Conservation (phyloP, 1,284 basidiomycete species). For the Irpex sp. region DNA sequence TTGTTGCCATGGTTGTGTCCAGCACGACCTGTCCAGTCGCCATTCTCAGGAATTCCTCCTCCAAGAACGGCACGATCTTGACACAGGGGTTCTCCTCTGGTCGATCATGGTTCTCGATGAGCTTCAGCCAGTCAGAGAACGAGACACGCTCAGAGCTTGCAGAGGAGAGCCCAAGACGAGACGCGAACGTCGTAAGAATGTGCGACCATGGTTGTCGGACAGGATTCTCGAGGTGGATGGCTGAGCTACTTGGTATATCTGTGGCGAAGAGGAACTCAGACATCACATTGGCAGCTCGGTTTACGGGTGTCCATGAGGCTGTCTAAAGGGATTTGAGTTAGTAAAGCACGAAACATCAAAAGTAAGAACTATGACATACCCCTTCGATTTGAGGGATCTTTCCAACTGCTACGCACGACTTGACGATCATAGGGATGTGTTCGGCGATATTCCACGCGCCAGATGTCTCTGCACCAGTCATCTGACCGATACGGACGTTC, state of each 20-base stretch:
- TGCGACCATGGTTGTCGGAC: conserved; percentile 29
- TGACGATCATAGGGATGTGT: conserved; percentile 33
- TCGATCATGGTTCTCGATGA: conserved; percentile 19
- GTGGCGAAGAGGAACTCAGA: conserved; percentile 26
- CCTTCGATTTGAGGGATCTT: conserved; percentile 28
- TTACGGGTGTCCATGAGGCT: conserved; percentile 32
- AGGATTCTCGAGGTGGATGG: conserved; percentile 31
- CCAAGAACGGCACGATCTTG: conserved; percentile 31
- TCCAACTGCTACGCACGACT: conserved; percentile 25
- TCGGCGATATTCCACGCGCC: conserved; percentile 36
- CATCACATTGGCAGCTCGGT: conserved; percentile 25
- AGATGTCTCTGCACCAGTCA: conserved; percentile 31
- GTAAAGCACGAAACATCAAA: neutral
- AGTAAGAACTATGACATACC: conserved; percentile 17
- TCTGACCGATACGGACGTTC: conserved; percentile 32
- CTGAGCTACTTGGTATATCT: conserved; percentile 8
- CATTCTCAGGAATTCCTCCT: conserved; percentile 32
- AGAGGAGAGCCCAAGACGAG: conserved; percentile 18
- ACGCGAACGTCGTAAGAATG: conserved; percentile 24
- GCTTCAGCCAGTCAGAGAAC: conserved; percentile 27
- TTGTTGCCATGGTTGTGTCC: conserved; percentile 22
- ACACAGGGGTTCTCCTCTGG: conserved; percentile 24
- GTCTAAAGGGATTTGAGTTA: conserved; percentile 16
- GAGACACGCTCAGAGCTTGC: conserved; percentile 21
- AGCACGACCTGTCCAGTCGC: conserved; percentile 30